Evolutionary conservation across 192 early-diverging fungal genomes (phyloP), one percentile per base, ranked within the genome.

Genomic region (Backusella psychrophila): DNA sequence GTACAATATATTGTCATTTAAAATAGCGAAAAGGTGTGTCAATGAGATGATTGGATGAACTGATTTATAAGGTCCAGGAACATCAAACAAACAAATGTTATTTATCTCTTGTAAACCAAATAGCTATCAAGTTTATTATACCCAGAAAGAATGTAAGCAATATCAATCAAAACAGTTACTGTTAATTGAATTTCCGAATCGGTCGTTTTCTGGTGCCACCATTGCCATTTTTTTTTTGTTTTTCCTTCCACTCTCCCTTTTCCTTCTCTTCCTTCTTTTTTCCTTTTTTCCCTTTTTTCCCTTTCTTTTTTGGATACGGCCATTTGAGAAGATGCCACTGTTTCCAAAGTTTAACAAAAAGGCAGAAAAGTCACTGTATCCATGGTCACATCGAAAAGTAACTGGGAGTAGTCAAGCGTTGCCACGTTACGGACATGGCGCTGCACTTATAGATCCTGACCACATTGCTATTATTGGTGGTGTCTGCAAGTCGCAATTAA

Each of bases 311-410:
- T 36, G 12, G 36, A 4, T 63, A 29, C 23, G 11, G 23, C 21
- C 26, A 63, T 29, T 63, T 63, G 35, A 38, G 3, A 38, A 41
- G 38, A 78, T 78, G 77, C 38, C 77, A 29, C 23, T 78, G 33
- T 78, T 78, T 38, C 69, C 77, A 39, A 78, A 78, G 38, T 67
- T 78, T 23, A 74, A 52, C 26, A 67, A 56, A 59, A 73, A 44
- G n/a, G 21, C 29, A 21, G 77, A 78, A 42, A 78, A 78, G 26
- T 36, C 66, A 6, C 56, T 31, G 11, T 78, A 68, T 52, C 77
- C 77, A 59, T 78, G 77, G 77, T 74, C 77, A 31, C 77, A 74
- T 15, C 66, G 67, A 7, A 78, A 78, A 53, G 21, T 73, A 12
- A 65, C 36, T 29, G 72, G 74, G 14, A 67, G 23, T 41, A 75